Conservation (phyloP, 2,329 filamentous ascomycete species). For the Colletotrichum lentis region DNA sequence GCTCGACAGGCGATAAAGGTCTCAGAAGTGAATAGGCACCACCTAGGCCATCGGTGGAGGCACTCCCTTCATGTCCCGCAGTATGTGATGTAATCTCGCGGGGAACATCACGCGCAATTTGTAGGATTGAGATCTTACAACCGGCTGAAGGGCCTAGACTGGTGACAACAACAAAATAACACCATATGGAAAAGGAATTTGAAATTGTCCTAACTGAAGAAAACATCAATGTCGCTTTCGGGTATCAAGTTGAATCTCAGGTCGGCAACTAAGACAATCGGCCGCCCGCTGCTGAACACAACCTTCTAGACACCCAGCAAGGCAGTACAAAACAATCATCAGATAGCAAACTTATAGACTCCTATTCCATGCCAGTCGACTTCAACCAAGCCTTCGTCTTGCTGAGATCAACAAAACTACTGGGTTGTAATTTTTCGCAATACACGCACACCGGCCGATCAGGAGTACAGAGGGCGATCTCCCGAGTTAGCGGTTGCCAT, state of each 20-base stretch:
- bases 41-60: conserved; percentile 70
- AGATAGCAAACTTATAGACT: conserved; percentile 23
- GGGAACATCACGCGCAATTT: conserved; percentile 68
- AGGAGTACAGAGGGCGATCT: conserved; percentile 33
- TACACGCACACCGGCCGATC: not conserved
- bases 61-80: conserved; percentile 73
- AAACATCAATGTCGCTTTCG: conserved; percentile 35
- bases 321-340: conserved; percentile 24
- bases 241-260: conserved; percentile 35
- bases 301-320: conserved; percentile 32
- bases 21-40: conserved; percentile 62
- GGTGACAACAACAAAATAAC: not conserved
- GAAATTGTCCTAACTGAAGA: conserved; percentile 29
- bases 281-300: conserved; percentile 23
- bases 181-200: conserved; percentile 23
- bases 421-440: not conserved
- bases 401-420: not conserved
- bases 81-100: conserved; percentile 76
- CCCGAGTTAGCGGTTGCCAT: conserved; percentile 40
- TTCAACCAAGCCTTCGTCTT: not conserved
- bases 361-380: conserved; percentile 15
- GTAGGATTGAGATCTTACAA: conserved; percentile 52
- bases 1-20: conserved; percentile 64
- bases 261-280: conserved; percentile 26
- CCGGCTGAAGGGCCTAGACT: too few species aligned